Base-by-base conservation (phyloP, 345 rosid genomes). In the Arabis alpina region DNA sequence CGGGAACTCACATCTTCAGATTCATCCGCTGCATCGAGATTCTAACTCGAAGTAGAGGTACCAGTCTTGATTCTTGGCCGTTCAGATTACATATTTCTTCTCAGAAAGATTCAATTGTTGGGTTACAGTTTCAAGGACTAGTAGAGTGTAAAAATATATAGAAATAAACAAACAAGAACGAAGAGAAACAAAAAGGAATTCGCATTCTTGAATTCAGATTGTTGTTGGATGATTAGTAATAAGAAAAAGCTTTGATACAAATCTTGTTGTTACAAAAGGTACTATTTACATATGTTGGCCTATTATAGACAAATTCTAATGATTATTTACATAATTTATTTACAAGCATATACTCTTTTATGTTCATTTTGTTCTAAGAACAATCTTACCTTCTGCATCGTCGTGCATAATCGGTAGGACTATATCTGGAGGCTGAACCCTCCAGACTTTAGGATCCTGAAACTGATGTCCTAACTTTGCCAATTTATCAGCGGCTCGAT, bases 401-500 rank as follows among this genome's bases (percentile, higher is more conserved):
- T 92, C 94, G 51, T 72, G 78, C 80, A 92, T 70, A 32, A 92
- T 74, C 2, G 68, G 83, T 72, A 81, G 45, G 13, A 92, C 82
- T 73, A 84, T 80, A 0, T 82, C 55, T 0, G 98, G 94, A 42
- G 96, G 94, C 42, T 49, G 47, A 34, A 74, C 30, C 55, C 52
- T 61, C 96, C 96, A 89, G 69, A 90, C 68, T 52, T 50, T 80
- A 59, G 92, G 91, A 70, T 80, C 70, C 60, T 76, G 68, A 40
- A 77, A 70, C 37, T 61, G 79, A 70, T 89, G 96, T 41, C 96
- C 96, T 25, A 92, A 70, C 62, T 76, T 79, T 5, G 96, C 96
- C 10, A 88, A 79, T 72, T 71, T 86, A 79, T 89, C 82, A 2
- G 98, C 98, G 10, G 72, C 93, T 73, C 90, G 73, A 37, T 90